Evolutionary conservation across 192 early-diverging fungal species (phyloP).

Genomic region (Radiomyces spectabilis): DNA sequence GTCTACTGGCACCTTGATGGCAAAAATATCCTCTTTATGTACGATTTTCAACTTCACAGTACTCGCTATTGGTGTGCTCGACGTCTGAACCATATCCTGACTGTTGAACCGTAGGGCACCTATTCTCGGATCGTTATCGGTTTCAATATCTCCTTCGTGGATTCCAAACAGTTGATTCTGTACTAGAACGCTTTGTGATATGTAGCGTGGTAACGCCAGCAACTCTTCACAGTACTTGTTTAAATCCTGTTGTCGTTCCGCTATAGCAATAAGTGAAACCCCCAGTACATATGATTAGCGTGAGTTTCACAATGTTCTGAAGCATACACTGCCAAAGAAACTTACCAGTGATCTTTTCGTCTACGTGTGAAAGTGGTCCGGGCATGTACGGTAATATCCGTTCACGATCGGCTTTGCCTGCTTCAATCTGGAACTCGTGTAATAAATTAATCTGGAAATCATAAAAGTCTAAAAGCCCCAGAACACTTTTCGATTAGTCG

Average conservation of each 20-base stretch:
- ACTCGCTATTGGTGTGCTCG: constrained; percentile 5
- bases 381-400: constrained; percentile 62
- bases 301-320: neutral
- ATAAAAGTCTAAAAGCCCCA: constrained; percentile 55
- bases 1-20: constrained; percentile 57
- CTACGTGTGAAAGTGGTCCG: constrained; percentile 51
- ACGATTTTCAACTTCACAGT: constrained; percentile 68
- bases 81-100: too few species aligned
- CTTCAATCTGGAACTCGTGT: constrained; percentile 58
- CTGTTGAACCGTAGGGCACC: too few species aligned
- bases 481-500: neutral
- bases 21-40: constrained; percentile 63
- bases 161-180: constrained; percentile 45
- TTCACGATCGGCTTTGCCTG: constrained; percentile 43
- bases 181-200: constrained; percentile 41
- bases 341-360: constrained; percentile 54
- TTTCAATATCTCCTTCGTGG: constrained; percentile 50
- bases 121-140: constrained; percentile 23
- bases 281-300: neutral
- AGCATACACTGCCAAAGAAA: neutral
- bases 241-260: constrained; percentile 54
- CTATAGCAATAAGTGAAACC: neutral
- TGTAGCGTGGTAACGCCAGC: constrained; percentile 45
- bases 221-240: constrained; percentile 62
- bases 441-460: constrained; percentile 65